These are phyloP conservation scores for Xerocomus spinulosus DNA, from an alignment of 768 basidiomycete genomes.

Conservation along the genomic window DNA sequence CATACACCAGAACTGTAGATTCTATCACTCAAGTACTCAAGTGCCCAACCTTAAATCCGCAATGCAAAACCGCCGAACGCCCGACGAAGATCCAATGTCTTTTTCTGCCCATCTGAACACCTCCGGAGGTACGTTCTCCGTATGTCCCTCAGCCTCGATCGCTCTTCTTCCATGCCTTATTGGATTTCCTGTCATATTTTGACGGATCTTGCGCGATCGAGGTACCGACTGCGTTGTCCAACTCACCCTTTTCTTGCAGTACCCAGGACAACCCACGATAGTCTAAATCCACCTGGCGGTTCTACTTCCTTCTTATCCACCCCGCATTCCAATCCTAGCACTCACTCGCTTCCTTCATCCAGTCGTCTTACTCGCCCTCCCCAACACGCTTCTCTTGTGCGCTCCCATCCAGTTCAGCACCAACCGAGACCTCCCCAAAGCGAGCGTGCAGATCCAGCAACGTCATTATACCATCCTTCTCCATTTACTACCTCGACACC, in stretches of 20 bases:
- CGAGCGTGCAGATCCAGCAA: neutral
- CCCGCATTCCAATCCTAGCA: neutral
- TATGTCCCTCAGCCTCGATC: constrained; percentile 9
- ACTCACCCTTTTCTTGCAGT: constrained; percentile 4
- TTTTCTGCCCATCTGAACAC: constrained; percentile 8
- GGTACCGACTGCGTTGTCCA: neutral
- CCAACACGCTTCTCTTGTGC: neutral
- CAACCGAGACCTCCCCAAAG: neutral
- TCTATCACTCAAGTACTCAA: too few species aligned
- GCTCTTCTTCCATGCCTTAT: constrained; percentile 5
- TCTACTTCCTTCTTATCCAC: neutral
- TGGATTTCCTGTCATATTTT: constrained; percentile 6
- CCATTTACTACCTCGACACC: neutral
- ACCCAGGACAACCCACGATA: constrained; percentile 1
- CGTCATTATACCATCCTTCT: constrained; percentile 3
- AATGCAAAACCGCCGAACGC: constrained; percentile 23
- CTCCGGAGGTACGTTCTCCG: constrained; percentile 27
- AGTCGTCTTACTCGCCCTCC: neutral
- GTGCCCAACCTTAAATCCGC: constrained; percentile 8
- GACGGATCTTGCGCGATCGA: constrained; percentile 17
- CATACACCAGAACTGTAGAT: neutral
- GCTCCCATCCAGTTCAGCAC: neutral
- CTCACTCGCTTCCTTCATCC: neutral
- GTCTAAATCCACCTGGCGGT: neutral
- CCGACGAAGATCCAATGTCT: constrained; percentile 11